Base-by-base conservation (phyloP, 768 basidiomycete genomes). In the Lyophyllum semitale region DNA sequence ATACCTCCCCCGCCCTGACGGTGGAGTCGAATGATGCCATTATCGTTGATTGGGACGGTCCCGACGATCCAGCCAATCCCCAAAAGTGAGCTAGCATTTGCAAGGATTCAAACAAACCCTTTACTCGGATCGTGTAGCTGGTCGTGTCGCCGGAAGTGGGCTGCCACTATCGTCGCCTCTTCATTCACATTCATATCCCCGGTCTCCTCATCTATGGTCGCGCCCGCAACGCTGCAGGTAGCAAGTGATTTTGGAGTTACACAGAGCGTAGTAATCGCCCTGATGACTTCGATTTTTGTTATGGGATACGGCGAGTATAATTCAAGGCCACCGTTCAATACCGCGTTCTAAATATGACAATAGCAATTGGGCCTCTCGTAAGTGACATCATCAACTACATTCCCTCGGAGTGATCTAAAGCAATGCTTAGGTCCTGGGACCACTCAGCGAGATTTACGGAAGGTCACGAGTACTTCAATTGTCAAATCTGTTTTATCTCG, bases 131-230 rank as follows among this genome's bases (percentile, higher is more conserved):
- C 17, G 27, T 6, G 40, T 51, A 84, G 88, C 63, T 88, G 88
- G 87, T 63, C 74, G 3, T 78, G 73, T 50, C 73, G 65, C 26
- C 72, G 71, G 60, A 89, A 87, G 75, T 88, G 87, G 88, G 79
- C 75, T 0, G 83, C 82, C 0, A 87, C 85, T 0, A 59, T 78
- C n/a, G 76, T 88, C 27, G 82, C 88, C 0, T 88, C 88, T 0
- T 73, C 76, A 0, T 90, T 87, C 64, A 85, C 88, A 0, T 86
- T 89, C 63, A 86, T 89, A 32, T 77, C 75, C 7, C 86, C 88
- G 0, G 74, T 91, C 0, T 84, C 88, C 0, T 92, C 90, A 3
- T 82, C 88, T 4, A 89, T 89, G 84, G 73, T 90, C 1, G 85
- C 90, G 0, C 89, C 89, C 0, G 89, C 88, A 0, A 72, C 76